Conservation (phyloP, 202 grass and related monocot genomes). For the Panicum hallii region DNA sequence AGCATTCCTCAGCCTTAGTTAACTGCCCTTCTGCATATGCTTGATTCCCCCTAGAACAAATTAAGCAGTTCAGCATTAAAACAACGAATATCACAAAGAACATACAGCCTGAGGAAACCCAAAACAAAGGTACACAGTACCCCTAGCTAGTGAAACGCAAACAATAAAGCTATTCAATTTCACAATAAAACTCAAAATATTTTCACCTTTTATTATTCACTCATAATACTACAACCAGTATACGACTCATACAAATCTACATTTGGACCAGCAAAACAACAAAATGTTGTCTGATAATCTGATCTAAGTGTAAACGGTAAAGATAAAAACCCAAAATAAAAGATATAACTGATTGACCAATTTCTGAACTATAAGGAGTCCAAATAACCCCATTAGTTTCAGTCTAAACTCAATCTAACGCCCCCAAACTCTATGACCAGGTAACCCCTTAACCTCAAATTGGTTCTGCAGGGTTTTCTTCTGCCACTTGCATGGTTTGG, state of each 20-base stretch:
- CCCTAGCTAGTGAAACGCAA: background rate
- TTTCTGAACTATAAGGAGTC: background rate
- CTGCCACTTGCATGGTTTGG: background rate
- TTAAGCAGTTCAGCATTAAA: conserved; percentile 38
- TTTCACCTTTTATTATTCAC: conserved; percentile 24
- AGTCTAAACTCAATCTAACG: background rate
- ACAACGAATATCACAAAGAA: conserved; percentile 34
- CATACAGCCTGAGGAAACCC: conserved; percentile 25
- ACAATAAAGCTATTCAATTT: conserved; percentile 16
- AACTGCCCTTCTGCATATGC: conserved; percentile 72
- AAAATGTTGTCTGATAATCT: background rate
- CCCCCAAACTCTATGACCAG: background rate
- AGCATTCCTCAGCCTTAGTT: conserved; percentile 80
- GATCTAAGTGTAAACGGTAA: conserved; percentile 30
- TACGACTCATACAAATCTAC: conserved; percentile 18
- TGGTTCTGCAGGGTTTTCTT: background rate
- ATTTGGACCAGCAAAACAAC: conserved; percentile 23
- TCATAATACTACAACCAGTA: conserved; percentile 15
- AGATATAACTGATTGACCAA: conserved; percentile 15
- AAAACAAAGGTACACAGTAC: background rate
- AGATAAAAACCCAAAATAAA: background rate
- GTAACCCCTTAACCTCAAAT: background rate
- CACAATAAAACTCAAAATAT: background rate
- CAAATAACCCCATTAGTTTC: background rate
- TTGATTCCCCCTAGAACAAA: conserved; percentile 76